Evolutionary conservation across 352 stramenopile species (phyloP), one percentile per base, ranked within the genome.

Genomic region (Globisporangium solare): DNA sequence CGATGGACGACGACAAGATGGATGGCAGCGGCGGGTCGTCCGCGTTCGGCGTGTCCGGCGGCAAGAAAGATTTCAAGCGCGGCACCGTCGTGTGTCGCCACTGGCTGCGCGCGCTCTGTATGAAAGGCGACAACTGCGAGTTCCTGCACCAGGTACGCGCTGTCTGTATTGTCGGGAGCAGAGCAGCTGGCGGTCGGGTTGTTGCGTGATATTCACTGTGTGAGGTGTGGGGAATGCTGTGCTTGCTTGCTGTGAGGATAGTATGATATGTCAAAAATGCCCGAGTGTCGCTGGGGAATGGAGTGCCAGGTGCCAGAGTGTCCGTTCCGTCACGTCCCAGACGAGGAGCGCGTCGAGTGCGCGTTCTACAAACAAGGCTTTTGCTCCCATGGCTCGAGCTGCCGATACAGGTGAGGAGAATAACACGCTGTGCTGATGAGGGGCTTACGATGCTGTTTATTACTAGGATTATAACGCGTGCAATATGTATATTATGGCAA

Each of bases 341-440:
- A 99, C 47, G 89, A 97, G 49, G 96, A 99, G 77, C 82, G 94
- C 42, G 83, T 98, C 51, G 94, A 98, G 66, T 99, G 96, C 66
- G 94, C 97, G 6, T 99, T 99, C 71, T 99, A 98, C 74, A 93
- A 88, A 60, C 95, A 98, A 67, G 96, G 96, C 31, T 99, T 99
- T 79, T 99, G 96, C 70, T 97, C 96, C 45, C 95, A 99, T 58
- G 96, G 96, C 22, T 88, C 91, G 6, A 98, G 94, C 67, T 99
- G 96, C 70, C 87, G 94, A 43, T 99, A 98, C 61, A 66, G 80
- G 66, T 74, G 4, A 10, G 27, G n/a, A n/a, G n/a, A n/a, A n/a
- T 35, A 35, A 6, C 27, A 35, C 7, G 27, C 27, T 35, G 27
- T 35, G 10, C 10, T 35, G 3, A 35, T 35, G 27, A 35, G 27